Evolutionary conservation across 2,329 filamentous ascomycete genomes (phyloP), one percentile per base, ranked within the genome.

Genomic region (Macroventuria anomochaeta): DNA sequence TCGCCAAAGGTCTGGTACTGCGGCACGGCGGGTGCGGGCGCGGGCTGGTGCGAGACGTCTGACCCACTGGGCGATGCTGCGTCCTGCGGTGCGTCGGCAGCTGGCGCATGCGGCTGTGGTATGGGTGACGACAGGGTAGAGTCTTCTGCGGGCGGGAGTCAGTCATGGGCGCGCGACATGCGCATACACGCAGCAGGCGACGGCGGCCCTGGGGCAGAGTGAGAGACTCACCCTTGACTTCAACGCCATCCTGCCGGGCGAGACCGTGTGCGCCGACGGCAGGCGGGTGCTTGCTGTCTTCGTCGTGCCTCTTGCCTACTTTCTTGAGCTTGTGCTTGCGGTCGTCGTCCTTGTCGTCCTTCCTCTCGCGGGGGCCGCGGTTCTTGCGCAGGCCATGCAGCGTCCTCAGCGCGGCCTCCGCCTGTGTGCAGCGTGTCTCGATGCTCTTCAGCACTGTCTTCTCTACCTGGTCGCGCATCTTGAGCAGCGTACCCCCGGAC

Each of bases 1-100:
- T 93, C 88, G 54, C 93, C 93, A 73, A 97, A 97, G 0, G 91
- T 93, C 75, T 96, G 90, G 68, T 88, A 87, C 54, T 93, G 88
- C 5, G 85, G 83, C 20, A 88, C 76, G 6, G 84, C 79, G n/a
- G 85, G 82, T 2, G 84, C 83, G 5, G 84, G 83, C 41, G 80
- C 79, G 12, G 82, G 83, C 69, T 85, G 85, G 72, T 84, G 85
- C 34, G 83, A 82, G 34, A 82, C 69, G 31, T 80, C 80, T 3
- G 81, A 81, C 51, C 79, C 80, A 41, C 79, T 80, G 26, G 81
- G 80, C 5, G 90, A 91, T 33, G 84, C 81, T 42, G 88, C 85
- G 81, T 68, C 87, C 81, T 53, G 84, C 83, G 64, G 85, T 79
- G 63, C 84, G 77, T 70, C 86, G 82, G 59, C 85, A 79, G 40